A percentile compares a stretch with the other conserved stretches of the same genome.
Conservation (phyloP, 257 asterid species). For the Datura wrightii region DNA sequence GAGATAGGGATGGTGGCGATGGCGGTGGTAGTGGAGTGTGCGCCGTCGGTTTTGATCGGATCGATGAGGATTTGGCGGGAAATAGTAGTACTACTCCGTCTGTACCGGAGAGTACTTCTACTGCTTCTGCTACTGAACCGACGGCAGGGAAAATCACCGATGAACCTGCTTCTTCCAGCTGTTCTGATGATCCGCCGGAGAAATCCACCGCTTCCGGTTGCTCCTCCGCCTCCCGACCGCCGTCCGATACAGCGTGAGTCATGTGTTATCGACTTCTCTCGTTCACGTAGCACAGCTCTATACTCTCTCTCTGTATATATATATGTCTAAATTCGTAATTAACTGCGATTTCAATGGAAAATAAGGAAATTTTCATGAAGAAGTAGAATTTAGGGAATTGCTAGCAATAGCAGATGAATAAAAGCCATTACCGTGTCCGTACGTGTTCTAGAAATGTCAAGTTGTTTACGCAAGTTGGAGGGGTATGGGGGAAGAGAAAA, state of each 20-base stretch:
- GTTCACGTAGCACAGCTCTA: not conserved
- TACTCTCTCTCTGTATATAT: not conserved
- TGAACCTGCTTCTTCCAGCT: constrained; percentile 61
- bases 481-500: constrained; percentile 23
- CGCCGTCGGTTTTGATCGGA: constrained; percentile 35
- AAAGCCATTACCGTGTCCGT: constrained; percentile 50
- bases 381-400: not conserved
- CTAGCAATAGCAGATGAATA: constrained; percentile 28
- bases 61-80: constrained; percentile 48
- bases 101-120: not conserved
- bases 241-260: constrained; percentile 81
- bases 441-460: constrained; percentile 45
- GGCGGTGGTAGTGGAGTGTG: constrained; percentile 32
- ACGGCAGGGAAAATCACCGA: constrained; percentile 33
- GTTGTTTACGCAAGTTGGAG: constrained; percentile 40
- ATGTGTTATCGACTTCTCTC: constrained; percentile 17
- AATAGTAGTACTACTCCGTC: constrained; percentile 18
- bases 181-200: constrained; percentile 76
- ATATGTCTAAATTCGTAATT: constrained; percentile 34
- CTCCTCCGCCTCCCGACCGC: constrained; percentile 44
- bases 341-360: constrained; percentile 32
- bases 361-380: not conserved
- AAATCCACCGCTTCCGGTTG: constrained; percentile 61
- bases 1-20: constrained; percentile 33
- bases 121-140: constrained; percentile 13